phyloP scores from a whole-genome alignment of 306 rosid species.

The Fagus crenata region DNA sequence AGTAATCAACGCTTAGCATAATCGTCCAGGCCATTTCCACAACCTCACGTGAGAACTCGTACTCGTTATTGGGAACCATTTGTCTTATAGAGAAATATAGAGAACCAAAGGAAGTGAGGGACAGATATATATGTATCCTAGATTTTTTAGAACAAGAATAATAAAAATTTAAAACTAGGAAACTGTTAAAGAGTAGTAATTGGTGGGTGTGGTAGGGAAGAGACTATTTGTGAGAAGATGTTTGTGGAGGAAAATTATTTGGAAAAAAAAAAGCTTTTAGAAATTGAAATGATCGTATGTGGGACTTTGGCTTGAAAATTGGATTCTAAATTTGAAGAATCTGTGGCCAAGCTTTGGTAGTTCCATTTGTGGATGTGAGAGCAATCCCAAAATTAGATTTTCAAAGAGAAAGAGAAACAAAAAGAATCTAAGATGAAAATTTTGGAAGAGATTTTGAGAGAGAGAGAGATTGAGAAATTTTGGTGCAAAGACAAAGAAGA shows the following conservation, averaged over 20 bases:
- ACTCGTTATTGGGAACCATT: constrained; percentile 48
- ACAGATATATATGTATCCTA: constrained; percentile 13
- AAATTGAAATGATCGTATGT: constrained; percentile 32
- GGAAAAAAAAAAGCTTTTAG: background rate
- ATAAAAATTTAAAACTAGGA: background rate
- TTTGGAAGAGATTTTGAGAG: constrained; percentile 17
- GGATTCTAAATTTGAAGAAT: constrained; percentile 55
- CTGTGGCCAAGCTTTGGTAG: constrained; percentile 53
- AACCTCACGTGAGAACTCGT: constrained; percentile 44
- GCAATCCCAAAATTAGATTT: constrained; percentile 15
- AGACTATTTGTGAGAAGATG: constrained; percentile 15
- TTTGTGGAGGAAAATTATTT: constrained; percentile 34
- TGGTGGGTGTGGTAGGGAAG: constrained; percentile 25
- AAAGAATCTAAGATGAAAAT: constrained; percentile 1
- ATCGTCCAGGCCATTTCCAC: constrained; percentile 54
- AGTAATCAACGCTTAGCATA: constrained; percentile 63
- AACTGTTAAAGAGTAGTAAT: background rate
- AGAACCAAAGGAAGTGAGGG: background rate
- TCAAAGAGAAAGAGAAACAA: background rate
- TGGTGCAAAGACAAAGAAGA: background rate
- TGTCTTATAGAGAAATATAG: constrained; percentile 20
- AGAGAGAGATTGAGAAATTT: constrained; percentile 7
- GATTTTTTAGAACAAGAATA: background rate
- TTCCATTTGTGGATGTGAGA: constrained; percentile 51
- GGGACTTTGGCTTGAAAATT: constrained; percentile 28